Evolutionary conservation across 345 rosid genomes (phyloP).

Genomic region (Microcos paniculata): DNA sequence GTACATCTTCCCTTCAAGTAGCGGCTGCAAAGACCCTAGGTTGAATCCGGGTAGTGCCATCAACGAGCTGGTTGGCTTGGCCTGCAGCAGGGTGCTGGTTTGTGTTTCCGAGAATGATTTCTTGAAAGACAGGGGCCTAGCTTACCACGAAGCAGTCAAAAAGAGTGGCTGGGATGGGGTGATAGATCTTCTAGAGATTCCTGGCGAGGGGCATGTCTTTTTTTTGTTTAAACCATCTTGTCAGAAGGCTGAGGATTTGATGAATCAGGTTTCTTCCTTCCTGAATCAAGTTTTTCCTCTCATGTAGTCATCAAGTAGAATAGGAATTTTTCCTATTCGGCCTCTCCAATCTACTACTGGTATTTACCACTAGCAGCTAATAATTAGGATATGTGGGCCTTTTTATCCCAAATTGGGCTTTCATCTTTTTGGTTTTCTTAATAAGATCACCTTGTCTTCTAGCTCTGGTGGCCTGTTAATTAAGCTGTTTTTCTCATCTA

Average conservation of each 20-base stretch:
- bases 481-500: not conserved
- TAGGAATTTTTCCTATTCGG: no score
- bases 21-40: conserved; percentile 37
- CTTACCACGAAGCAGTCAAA: conserved; percentile 30
- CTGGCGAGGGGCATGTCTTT: conserved; percentile 30
- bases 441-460: no score
- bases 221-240: conserved; percentile 1
- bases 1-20: conserved; percentile 35
- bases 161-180: conserved; percentile 40
- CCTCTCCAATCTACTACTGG: no score
- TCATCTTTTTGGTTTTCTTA: no score
- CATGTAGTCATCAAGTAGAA: no score
- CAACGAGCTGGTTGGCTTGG: conserved; percentile 33
- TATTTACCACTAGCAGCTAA: no score
- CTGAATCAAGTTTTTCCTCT: not conserved
- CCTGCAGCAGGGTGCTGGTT: conserved; percentile 38
- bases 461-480: no score
- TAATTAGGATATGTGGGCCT: no score
- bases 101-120: conserved; percentile 42
- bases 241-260: not conserved
- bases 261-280: not conserved
- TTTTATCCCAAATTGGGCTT: no score
- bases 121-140: conserved; percentile 28
- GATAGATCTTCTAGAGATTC: conserved; percentile 21
- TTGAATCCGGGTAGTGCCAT: conserved; percentile 28